Percentiles rank a stretch among this genome's conserved stretches.
Conservation (phyloP, 805 yeast genomes). For the Saturnispora sekii region DNA sequence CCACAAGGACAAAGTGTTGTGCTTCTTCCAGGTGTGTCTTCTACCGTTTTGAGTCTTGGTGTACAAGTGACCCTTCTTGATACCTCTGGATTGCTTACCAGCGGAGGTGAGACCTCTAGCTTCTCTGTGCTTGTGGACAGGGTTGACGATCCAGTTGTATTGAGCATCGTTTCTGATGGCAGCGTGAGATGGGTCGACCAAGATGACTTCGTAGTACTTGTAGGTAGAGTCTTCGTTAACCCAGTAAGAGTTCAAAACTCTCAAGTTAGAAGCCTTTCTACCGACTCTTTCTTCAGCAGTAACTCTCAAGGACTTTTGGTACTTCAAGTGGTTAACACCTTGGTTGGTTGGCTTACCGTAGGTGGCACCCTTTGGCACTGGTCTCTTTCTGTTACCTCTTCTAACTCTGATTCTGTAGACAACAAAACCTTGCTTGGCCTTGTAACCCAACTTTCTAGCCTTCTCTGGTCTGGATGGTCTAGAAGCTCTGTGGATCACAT, state of each 20-base stretch:
- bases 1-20: conserved; percentile 98
- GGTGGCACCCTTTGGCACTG: conserved; percentile 99
- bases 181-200: conserved; percentile 95
- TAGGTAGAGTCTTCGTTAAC: conserved; percentile 98
- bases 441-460: conserved; percentile 99
- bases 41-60: conserved; percentile 98
- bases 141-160: conserved; percentile 99
- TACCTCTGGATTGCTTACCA: conserved; percentile 99
- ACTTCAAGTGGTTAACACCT: conserved; percentile 98
- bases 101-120: conserved; percentile 96
- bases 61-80: conserved; percentile 99
- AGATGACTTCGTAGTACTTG: conserved; percentile 98
- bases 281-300: conserved; percentile 99
- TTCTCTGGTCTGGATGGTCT: conserved; percentile 99
- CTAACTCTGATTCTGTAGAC: conserved; percentile 98
- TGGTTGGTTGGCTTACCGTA: conserved; percentile 99
- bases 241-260: conserved; percentile 99
- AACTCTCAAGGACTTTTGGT: conserved; percentile 96
- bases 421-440: conserved; percentile 99
- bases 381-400: conserved; percentile 99
- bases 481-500: conserved; percentile 96
- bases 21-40: conserved; percentile 99
- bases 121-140: conserved; percentile 99
- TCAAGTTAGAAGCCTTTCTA: conserved; percentile 96
- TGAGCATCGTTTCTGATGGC: conserved; percentile 98